These are phyloP conservation scores for Xylaria sp. DNA, from an alignment of 2,329 filamentous ascomycete species.

Conservation along the genomic window DNA sequence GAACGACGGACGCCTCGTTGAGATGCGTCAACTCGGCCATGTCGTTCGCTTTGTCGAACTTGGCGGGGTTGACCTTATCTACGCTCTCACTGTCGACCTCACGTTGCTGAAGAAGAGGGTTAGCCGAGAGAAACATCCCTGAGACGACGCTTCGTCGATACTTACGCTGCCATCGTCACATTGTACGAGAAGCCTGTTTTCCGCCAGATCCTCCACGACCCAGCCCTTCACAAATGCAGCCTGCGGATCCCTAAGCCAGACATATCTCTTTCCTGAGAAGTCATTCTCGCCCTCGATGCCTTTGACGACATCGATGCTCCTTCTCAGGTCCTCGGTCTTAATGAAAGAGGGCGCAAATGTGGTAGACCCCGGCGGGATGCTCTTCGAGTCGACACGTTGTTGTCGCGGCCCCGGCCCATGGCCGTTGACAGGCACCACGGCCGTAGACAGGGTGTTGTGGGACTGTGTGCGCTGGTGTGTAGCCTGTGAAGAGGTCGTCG, in stretches of 20 bases:
- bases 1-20: constrained; percentile 95
- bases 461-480: constrained; percentile 65
- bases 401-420: constrained; percentile 35
- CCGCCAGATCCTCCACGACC: constrained; percentile 74
- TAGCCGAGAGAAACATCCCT: constrained; percentile 18
- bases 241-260: constrained; percentile 88
- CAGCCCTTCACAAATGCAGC: constrained; percentile 88
- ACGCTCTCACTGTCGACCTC: constrained; percentile 81
- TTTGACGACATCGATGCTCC: constrained; percentile 50
- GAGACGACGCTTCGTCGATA: constrained; percentile 15
- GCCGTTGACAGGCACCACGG: constrained; percentile 35
- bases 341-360: constrained; percentile 98
- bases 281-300: constrained; percentile 97
- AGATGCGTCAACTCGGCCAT: constrained; percentile 98
- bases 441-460: constrained; percentile 46
- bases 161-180: constrained; percentile 86
- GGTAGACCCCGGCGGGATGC: constrained; percentile 58
- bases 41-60: constrained; percentile 98
- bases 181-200: constrained; percentile 71
- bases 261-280: constrained; percentile 97
- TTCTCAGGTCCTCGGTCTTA: constrained; percentile 71
- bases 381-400: constrained; percentile 56
- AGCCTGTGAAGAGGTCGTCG: constrained; percentile 28
- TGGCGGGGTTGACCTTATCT: constrained; percentile 98
- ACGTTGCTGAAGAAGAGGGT: constrained; percentile 57